These are phyloP conservation scores for Cutaneotrichosporon spelunceum DNA, from an alignment of 1,284 basidiomycete genomes.

Conservation along the genomic window DNA sequence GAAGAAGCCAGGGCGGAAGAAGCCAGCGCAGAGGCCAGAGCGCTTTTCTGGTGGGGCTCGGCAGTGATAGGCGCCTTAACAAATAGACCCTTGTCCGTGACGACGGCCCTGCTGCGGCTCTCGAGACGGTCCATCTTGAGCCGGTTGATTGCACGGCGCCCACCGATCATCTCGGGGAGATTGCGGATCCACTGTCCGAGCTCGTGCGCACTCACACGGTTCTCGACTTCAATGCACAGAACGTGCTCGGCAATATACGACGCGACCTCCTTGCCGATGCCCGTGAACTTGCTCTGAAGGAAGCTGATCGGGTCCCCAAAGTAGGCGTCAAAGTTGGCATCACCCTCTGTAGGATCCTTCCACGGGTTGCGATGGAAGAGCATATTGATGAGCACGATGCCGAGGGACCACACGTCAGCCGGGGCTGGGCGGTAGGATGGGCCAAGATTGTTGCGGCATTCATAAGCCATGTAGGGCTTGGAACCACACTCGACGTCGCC, in stretches of 20 bases:
- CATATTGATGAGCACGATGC: slow-evolving; percentile 98
- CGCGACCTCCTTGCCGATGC: slow-evolving; percentile 83
- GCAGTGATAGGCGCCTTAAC: slow-evolving; percentile 41
- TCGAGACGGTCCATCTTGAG: slow-evolving; percentile 41
- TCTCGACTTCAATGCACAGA: slow-evolving; percentile 65
- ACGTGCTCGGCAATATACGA: slow-evolving; percentile 79
- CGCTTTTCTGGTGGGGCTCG: slow-evolving; percentile 29
- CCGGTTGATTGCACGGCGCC: slow-evolving; percentile 43
- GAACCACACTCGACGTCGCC: slow-evolving; percentile 98
- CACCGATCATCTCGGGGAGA: slow-evolving; percentile 67
- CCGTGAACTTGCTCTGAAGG: slow-evolving; percentile 84
- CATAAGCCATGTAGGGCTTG: slow-evolving; percentile 98
- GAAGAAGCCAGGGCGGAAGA: slow-evolving; percentile 7
- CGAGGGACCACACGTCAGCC: slow-evolving; percentile 97
- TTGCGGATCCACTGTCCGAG: slow-evolving; percentile 83
- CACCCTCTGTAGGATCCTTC: slow-evolving; percentile 81
- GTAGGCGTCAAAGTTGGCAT: slow-evolving; percentile 77
- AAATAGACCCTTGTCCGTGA: slow-evolving; percentile 37
- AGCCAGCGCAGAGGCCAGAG: slow-evolving; percentile 37
- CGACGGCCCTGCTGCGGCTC: slow-evolving; percentile 25
- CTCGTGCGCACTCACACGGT: slow-evolving; percentile 71
- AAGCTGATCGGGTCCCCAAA: slow-evolving; percentile 75
- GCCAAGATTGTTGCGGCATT: slow-evolving; percentile 95
- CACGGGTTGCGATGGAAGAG: slow-evolving; percentile 98
- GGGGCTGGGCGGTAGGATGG: slow-evolving; percentile 89